phyloP scores from a whole-genome alignment of 345 rosid species.

The Citrus glauca region DNA sequence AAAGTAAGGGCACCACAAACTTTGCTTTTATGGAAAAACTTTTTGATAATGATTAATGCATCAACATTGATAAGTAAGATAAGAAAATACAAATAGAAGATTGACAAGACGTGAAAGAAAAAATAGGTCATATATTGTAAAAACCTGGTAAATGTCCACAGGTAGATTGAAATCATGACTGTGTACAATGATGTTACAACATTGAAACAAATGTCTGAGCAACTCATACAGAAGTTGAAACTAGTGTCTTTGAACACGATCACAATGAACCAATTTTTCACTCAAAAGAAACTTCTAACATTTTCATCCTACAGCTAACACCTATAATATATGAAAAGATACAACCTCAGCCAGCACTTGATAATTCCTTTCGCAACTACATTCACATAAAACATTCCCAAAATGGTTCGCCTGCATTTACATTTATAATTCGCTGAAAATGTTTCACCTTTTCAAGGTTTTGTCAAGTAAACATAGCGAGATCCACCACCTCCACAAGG shows the following conservation, averaged over 20 bases:
- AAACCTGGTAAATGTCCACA: neutral
- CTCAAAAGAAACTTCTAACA: neutral
- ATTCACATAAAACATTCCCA: conserved; percentile 6
- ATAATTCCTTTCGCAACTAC: neutral
- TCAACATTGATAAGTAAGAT: neutral
- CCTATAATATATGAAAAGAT: neutral
- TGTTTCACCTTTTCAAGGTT: conserved; percentile 3
- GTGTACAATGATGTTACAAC: neutral
- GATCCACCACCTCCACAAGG: neutral
- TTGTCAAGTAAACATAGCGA: conserved; percentile 4
- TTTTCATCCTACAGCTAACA: neutral
- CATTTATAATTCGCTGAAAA: neutral
- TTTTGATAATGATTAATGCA: too few relatives aligned
- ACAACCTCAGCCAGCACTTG: neutral
- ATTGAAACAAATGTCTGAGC: conserved; percentile 3
- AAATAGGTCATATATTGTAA: neutral
- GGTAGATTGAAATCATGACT: neutral
- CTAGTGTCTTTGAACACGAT: neutral
- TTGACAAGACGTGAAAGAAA: neutral
- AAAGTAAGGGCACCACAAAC: too few relatives aligned
- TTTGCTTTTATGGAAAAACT: too few relatives aligned
- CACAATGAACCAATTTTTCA: neutral
- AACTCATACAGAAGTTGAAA: neutral
- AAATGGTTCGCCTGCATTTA: neutral
- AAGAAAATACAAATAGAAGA: neutral